Base-by-base conservation (phyloP, 2,329 filamentous ascomycete genomes). In the Rasamsonia emersonii region DNA sequence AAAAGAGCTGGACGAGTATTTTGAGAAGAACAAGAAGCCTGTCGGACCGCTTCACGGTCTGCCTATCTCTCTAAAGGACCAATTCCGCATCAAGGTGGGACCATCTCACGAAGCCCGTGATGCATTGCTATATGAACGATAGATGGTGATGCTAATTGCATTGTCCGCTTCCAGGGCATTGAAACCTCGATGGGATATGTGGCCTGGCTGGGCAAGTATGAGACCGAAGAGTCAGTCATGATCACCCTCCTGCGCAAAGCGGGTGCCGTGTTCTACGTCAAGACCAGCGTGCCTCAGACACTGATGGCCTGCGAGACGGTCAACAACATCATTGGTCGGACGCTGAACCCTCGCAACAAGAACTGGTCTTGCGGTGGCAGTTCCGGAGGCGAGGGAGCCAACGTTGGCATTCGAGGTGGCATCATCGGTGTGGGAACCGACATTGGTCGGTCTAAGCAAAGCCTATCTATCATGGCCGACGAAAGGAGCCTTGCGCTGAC, bases 381-480 rank as follows among this genome's bases (percentile, higher is more conserved):
- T 10, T 61, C 56, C n/a, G 58, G 58, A 9, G 59, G 58, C 10
- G 79, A 83, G 46, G 70, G 70, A 3, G 77, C 79, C 1, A 58
- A 82, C 1, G 67, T 83, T 21, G 59, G 64, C 0, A 68, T 82
- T 35, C 56, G 57, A 9, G 79, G 78, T n/a, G 75, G 70, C 32
- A 65, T 68, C 0, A 34, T 80, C 0, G 79, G 79, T 4, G 62
- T 80, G 0, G 77, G 76, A 2, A 76, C 75, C 1, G 77, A 81
- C 37, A 78, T 80, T 34, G 68, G 67, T n/a, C n/a, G n/a, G n/a
- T n/a, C n/a, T 34, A 16, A 74, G 75, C 56, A 57, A 35, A 49
- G n/a, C n/a, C n/a, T n/a, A n/a, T n/a, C n/a, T n/a, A n/a, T n/a
- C n/a, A n/a, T n/a, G n/a, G n/a, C n/a, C n/a, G n/a, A n/a, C n/a